A percentile compares a stretch with the other conserved stretches of the same genome.
Evolutionary conservation across 2,329 filamentous ascomycete species (phyloP).

Genomic region (Trichoderma sp.): DNA sequence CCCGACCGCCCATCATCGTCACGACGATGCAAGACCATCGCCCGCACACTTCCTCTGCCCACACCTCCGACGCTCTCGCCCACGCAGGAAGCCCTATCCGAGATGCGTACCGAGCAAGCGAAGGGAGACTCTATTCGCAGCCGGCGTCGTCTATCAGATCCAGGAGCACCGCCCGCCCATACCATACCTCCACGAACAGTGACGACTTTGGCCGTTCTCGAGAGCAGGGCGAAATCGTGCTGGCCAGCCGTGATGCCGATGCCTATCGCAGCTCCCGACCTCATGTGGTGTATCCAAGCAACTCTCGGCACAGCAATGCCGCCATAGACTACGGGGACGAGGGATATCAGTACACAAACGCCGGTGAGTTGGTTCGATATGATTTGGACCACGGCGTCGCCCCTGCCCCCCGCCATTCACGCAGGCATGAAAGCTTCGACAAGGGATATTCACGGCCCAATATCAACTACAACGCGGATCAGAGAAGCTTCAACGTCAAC

Average conservation of each 20-base stretch:
- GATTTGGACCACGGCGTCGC: conserved; percentile 59
- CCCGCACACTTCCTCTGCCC: conserved; percentile 44
- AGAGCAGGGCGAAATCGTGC: conserved; percentile 51
- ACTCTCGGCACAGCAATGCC: conserved; percentile 46
- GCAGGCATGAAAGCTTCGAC: conserved; percentile 55
- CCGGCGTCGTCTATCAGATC: conserved; percentile 60
- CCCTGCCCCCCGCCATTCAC: conserved; percentile 41
- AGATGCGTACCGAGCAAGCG: conserved; percentile 55
- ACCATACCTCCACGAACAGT: conserved; percentile 52
- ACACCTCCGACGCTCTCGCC: conserved; percentile 40
- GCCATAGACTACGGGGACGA: conserved; percentile 58
- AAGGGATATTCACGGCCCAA: conserved; percentile 58
- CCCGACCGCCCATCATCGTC: conserved; percentile 58
- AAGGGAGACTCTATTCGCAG: conserved; percentile 55
- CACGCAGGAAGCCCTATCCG: conserved; percentile 54
- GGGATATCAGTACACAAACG: conserved; percentile 65
- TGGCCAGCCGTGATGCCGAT: conserved; percentile 45
- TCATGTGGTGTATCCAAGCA: conserved; percentile 48
- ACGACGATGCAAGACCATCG: conserved; percentile 53
- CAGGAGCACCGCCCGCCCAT: conserved; percentile 50
- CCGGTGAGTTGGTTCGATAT: conserved; percentile 61
- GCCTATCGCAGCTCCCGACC: conserved; percentile 51
- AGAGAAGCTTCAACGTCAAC: conserved; percentile 49
- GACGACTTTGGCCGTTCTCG: conserved; percentile 55
- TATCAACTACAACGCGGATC: conserved; percentile 53